A percentile compares a stretch with the other conserved stretches of the same genome.
Conservation (phyloP, 768 basidiomycete species). For the Tremella mesenterica region DNA sequence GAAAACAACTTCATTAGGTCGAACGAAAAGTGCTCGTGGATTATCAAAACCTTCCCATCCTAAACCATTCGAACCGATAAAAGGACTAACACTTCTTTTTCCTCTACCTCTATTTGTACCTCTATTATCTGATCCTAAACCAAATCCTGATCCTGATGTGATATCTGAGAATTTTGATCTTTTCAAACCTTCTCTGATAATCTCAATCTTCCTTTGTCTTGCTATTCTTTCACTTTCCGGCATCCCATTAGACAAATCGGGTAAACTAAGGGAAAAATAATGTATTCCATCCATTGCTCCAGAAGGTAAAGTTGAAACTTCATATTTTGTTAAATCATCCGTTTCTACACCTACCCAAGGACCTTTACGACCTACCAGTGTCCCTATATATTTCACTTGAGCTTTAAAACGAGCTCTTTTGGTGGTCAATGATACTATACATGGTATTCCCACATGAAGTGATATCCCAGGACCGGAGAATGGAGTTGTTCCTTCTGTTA, state of each 20-base stretch:
- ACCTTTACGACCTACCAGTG: constrained; percentile 27
- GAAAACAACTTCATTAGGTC: constrained; percentile 37
- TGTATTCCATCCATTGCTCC: constrained; percentile 25
- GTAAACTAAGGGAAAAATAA: constrained; percentile 24
- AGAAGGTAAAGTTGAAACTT: constrained; percentile 11
- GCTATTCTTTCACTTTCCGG: constrained; percentile 3
- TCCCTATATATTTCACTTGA: constrained; percentile 34
- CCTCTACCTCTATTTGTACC: not conserved
- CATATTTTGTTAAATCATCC: constrained; percentile 9
- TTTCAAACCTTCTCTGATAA: constrained; percentile 4
- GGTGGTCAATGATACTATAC: constrained; percentile 27
- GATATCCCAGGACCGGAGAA: constrained; percentile 19
- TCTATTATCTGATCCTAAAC: constrained; percentile 8
- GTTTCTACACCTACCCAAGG: constrained; percentile 41
- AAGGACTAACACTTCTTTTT: constrained; percentile 16
- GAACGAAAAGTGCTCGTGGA: constrained; percentile 30
- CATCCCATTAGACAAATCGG: not conserved
- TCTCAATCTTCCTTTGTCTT: constrained; percentile 15
- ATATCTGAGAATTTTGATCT: not conserved
- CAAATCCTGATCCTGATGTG: too few species aligned
- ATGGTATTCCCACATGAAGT: constrained; percentile 37
- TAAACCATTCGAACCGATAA: not conserved
- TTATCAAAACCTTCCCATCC: constrained; percentile 4
- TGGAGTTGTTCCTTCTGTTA: constrained; percentile 13
- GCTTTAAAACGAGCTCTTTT: constrained; percentile 31